Evolutionary conservation across 2,329 filamentous ascomycete species (phyloP).

Genomic region (Aspergillus piperis): DNA sequence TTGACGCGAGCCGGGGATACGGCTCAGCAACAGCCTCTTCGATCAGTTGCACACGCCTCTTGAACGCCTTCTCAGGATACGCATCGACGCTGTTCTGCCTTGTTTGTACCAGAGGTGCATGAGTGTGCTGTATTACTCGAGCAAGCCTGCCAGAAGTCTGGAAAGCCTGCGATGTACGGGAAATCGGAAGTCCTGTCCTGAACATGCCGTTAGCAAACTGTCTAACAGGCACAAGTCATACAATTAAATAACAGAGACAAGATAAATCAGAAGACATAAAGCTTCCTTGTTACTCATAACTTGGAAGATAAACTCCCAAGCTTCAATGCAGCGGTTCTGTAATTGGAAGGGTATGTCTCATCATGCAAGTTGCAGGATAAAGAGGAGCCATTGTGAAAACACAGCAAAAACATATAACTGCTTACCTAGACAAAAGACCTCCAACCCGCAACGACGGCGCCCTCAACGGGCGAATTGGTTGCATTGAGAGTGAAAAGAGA

Average conservation of each 20-base stretch:
- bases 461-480: constrained; percentile 40
- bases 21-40: constrained; percentile 35
- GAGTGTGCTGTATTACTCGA: constrained; percentile 12
- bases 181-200: constrained; percentile 29
- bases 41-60: constrained; percentile 42
- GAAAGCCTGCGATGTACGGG: constrained; percentile 9
- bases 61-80: constrained; percentile 37
- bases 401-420: constrained; percentile 12
- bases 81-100: constrained; percentile 31
- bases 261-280: constrained; percentile 23
- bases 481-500: constrained; percentile 36
- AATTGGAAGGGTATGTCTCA: constrained; percentile 44
- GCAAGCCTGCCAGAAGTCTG: constrained; percentile 5
- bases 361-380: constrained; percentile 36
- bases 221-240: not conserved
- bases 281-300: constrained; percentile 45
- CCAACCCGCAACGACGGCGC: constrained; percentile 35
- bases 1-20: constrained; percentile 41
- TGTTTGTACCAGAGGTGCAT: constrained; percentile 10
- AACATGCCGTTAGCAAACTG: constrained; percentile 26
- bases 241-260: not conserved
- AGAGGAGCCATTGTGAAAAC: not conserved
- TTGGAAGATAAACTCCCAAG: constrained; percentile 37
- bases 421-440: constrained; percentile 39
- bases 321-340: constrained; percentile 72